Evolutionary conservation across 495 filamentous ascomycete species (phyloP).

Genomic region (Podospora appendiculata): DNA sequence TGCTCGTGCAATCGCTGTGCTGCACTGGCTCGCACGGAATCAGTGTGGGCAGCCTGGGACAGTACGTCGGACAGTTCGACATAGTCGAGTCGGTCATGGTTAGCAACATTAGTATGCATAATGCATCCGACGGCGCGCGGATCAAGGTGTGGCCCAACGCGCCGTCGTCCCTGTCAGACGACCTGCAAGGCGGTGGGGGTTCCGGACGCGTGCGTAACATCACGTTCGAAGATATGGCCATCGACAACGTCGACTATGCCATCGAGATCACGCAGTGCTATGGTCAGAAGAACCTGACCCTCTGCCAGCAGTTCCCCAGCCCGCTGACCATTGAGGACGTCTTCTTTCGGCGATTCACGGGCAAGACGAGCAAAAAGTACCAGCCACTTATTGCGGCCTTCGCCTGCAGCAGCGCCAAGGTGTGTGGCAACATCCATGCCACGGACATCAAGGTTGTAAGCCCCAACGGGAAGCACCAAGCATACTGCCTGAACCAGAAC

Average conservation of each 20-base stretch:
- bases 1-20: constrained; percentile 60
- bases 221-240: constrained; percentile 49
- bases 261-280: constrained; percentile 62
- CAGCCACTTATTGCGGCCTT: constrained; percentile 13
- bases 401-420: constrained; percentile 47
- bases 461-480: constrained; percentile 40
- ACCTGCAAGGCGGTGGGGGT: constrained; percentile 25
- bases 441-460: constrained; percentile 43
- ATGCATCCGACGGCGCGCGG: constrained; percentile 56
- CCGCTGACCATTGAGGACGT: constrained; percentile 13
- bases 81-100: constrained; percentile 59
- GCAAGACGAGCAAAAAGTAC: constrained; percentile 13
- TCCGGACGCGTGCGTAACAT: constrained; percentile 39
- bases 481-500: constrained; percentile 49
- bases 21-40: constrained; percentile 73
- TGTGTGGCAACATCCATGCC: constrained; percentile 47
- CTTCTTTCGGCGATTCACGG: constrained; percentile 11
- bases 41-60: constrained; percentile 60
- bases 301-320: constrained; percentile 49
- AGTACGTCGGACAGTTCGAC: constrained; percentile 55
- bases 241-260: constrained; percentile 50
- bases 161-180: constrained; percentile 18
- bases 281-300: constrained; percentile 51
- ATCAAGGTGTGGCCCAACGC: constrained; percentile 46
- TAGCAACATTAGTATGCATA: constrained; percentile 60